Percentiles rank a stretch among this genome's conserved stretches.
Conservation (phyloP, 2,329 filamentous ascomycete species). For the Acarospora socialis region DNA sequence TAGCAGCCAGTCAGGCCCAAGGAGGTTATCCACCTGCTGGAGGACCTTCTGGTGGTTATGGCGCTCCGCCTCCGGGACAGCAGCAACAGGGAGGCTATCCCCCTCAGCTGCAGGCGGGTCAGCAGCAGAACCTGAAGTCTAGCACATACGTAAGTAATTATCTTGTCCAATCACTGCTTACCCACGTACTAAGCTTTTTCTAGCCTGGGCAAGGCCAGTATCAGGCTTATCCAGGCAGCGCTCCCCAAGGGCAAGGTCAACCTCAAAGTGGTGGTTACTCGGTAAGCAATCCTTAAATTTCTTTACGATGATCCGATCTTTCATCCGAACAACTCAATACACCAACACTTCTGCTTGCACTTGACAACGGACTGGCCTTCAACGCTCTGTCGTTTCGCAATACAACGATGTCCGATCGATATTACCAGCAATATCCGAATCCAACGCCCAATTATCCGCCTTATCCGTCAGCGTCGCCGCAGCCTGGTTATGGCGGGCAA, state of each 20-base stretch:
- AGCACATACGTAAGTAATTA: constrained; percentile 5
- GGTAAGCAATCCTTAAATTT: constrained; percentile 2
- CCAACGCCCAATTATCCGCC: not conserved
- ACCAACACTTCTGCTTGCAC: not conserved
- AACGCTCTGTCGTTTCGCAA: not conserved
- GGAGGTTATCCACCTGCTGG: constrained; percentile 16
- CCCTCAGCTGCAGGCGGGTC: constrained; percentile 21
- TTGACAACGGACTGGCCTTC: not conserved
- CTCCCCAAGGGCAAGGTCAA: constrained; percentile 13
- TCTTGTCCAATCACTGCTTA: constrained; percentile 17
- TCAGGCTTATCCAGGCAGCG: constrained; percentile 39
- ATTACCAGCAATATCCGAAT: not conserved
- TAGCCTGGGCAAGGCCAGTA: constrained; percentile 37
- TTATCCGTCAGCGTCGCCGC: constrained; percentile 7
- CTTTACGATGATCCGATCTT: not conserved
- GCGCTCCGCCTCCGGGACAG: constrained; percentile 22
- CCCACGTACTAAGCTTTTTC: constrained; percentile 8
- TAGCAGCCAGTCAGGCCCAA: constrained; percentile 23
- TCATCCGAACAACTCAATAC: too few species aligned
- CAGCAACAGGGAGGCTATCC: constrained; percentile 20
- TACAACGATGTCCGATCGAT: not conserved
- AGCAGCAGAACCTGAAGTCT: constrained; percentile 11
- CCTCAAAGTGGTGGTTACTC: constrained; percentile 5
- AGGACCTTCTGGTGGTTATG: constrained; percentile 23
- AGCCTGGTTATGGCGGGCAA: too few species aligned